Percentiles rank a stretch among this genome's conserved stretches.
Evolutionary conservation across 208 protist genomes (phyloP).

Genomic region (Wallacemonas sp.): DNA sequence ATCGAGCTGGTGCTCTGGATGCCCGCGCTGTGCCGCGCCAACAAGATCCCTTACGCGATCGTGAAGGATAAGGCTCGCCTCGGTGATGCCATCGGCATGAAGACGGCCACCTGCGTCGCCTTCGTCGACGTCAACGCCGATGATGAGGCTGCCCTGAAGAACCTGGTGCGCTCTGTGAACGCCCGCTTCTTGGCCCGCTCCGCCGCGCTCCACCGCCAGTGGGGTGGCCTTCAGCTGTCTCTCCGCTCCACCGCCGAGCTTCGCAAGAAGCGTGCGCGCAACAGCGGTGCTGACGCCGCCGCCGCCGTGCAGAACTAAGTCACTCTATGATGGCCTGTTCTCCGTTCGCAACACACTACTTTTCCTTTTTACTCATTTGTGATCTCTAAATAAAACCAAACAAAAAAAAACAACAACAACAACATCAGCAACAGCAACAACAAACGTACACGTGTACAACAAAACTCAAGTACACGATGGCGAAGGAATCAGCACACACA

Average conservation of each 20-base stretch:
- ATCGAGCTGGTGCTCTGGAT: slow-evolving; percentile 99
- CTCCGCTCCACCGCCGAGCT: slow-evolving; percentile 79
- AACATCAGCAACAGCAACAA: too few relatives aligned
- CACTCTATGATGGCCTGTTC: background rate
- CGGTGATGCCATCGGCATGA: slow-evolving; percentile 96
- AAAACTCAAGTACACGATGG: too few relatives aligned
- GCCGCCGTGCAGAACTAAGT: slow-evolving; percentile 31
- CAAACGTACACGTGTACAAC: too few relatives aligned
- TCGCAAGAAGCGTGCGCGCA: slow-evolving; percentile 82
- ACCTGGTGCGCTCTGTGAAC: slow-evolving; percentile 92
- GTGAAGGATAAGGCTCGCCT: slow-evolving; percentile 99
- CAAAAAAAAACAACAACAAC: too few relatives aligned
- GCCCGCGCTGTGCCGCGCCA: slow-evolving; percentile 98
- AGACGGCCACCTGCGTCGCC: slow-evolving; percentile 96
- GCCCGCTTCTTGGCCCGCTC: slow-evolving; percentile 94
- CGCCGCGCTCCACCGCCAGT: slow-evolving; percentile 89
- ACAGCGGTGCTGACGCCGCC: slow-evolving; percentile 61
- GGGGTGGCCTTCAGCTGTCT: slow-evolving; percentile 94
- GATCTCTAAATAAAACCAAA: too few relatives aligned
- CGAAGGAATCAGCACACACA: too few relatives aligned
- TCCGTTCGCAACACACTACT: too few relatives aligned
- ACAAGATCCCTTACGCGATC: slow-evolving; percentile 99
- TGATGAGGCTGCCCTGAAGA: slow-evolving; percentile 92
- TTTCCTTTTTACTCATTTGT: too few relatives aligned
- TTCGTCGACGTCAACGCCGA: slow-evolving; percentile 95